Base-by-base conservation (phyloP, 352 stramenopile species). In the Pythium aquatile region DNA sequence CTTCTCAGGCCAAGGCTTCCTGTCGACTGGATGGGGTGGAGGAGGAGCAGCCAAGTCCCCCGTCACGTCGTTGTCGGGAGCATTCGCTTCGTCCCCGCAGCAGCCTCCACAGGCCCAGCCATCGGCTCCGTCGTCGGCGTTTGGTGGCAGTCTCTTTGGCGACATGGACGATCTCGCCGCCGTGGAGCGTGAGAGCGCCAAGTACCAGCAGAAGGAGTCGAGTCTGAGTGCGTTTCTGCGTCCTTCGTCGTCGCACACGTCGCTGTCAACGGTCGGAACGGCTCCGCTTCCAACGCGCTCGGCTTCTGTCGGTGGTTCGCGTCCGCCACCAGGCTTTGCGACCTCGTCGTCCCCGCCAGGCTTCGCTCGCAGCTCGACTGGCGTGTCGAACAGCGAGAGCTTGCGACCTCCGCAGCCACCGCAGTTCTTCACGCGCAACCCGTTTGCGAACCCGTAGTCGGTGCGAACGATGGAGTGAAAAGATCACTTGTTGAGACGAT, bases 151-250 rank as follows among this genome's bases (percentile, higher is more conserved):
- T 57, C 8, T 63, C 7, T 90, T 87, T 65, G 72, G 70, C 9
- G 68, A 77, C 13, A 87, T 93, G 81, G 65, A 74, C 32, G 81
- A 92, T 53, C 73, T 94, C 74, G 81, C 73, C 6, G 85, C 83
- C 20, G 73, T 94, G 11, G 85, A 94, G 61, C 79, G 74, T 8
- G 81, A 88, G 44, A 87, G 73, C 28, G 67, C 79, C 33, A 69
- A 78, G 56, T 94, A 93, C 64, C 81, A 89, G 61, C 81, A 88
- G 32, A 73, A 81, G 28, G 73, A 76, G 35, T 94, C 85, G 55
- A 94, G 83, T 68, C 71, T 94, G 61, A 94, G 82, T 35, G 72
- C 81, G 2, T 86, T 94, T 51, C 74, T 94, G 42, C 61, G 58
- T 14, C 55, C 68, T 0, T 66, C 73, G 16, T 62, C 68, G 17